Evolutionary conservation across 164 flowering plant genomes (phyloP).

Genomic region (Kalanchoe fedtschenkoi): DNA sequence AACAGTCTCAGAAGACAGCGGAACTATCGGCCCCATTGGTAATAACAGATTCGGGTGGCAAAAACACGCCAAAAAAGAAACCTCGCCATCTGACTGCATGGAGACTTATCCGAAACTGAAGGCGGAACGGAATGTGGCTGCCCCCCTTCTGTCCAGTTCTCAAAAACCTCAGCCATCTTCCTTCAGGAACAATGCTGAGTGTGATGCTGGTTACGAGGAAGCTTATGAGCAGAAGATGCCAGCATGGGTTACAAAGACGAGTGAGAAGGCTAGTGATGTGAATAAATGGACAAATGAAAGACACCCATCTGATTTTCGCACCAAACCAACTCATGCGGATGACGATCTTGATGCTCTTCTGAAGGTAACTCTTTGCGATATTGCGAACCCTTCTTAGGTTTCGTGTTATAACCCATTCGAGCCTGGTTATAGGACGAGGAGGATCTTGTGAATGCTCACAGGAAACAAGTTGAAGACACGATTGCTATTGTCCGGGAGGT

Average conservation of each 20-base stretch:
- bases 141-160: conserved; percentile 21
- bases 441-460: conserved; percentile 64
- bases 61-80: conserved; percentile 34
- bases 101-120: conserved; percentile 38
- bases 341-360: conserved; percentile 55
- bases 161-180: conserved; percentile 23
- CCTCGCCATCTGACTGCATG: conserved; percentile 20
- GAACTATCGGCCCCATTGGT: conserved; percentile 23
- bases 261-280: conserved; percentile 26
- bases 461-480: conserved; percentile 65
- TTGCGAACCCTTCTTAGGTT: neutral
- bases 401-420: neutral
- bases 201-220: conserved; percentile 35
- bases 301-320: conserved; percentile 20
- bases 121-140: conserved; percentile 23
- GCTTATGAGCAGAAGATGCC: conserved; percentile 35
- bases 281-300: conserved; percentile 24
- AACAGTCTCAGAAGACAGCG: conserved; percentile 25
- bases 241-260: conserved; percentile 27
- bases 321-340: conserved; percentile 25
- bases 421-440: conserved; percentile 55
- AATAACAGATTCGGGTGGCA: conserved; percentile 45
- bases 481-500: conserved; percentile 73
- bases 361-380: conserved; percentile 29
- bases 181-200: conserved; percentile 16